A percentile compares a stretch with the other conserved stretches of the same genome.
These are phyloP conservation scores for Saccharomycopsis sp. DNA, from an alignment of 805 yeast genomes.

Conservation along the genomic window DNA sequence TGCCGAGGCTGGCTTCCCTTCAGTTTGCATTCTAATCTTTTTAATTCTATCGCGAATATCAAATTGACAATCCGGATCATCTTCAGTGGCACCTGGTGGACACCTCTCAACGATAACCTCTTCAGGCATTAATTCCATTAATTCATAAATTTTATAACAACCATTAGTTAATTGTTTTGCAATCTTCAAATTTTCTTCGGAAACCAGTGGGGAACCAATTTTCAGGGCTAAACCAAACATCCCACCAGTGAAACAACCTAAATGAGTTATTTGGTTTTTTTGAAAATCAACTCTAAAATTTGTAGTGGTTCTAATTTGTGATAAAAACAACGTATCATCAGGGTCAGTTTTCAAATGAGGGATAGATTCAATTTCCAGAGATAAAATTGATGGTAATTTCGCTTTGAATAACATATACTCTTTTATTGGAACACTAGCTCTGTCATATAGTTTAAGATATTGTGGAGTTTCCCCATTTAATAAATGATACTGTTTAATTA, in stretches of 20 bases:
- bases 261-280: conserved; percentile 32
- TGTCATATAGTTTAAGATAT: conserved; percentile 30
- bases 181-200: conserved; percentile 31
- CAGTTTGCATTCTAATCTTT: conserved; percentile 16
- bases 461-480: conserved; percentile 33
- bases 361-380: conserved; percentile 11
- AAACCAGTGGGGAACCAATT: conserved; percentile 25
- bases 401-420: conserved; percentile 40
- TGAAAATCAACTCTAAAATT: too few species aligned
- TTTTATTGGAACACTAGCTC: conserved; percentile 33
- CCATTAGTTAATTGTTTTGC: conserved; percentile 42
- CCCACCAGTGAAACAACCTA: conserved; percentile 49
- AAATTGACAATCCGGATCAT: conserved; percentile 24
- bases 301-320: too few species aligned
- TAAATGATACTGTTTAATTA: conserved; percentile 41
- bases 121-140: conserved; percentile 41
- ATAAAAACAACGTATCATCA: conserved; percentile 20
- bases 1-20: not conserved
- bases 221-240: conserved; percentile 44
- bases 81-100: conserved; percentile 20
- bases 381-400: conserved; percentile 30
- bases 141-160: conserved; percentile 38
- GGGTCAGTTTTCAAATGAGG: conserved; percentile 21
- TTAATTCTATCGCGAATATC: conserved; percentile 18
- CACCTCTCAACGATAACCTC: conserved; percentile 28